These are phyloP conservation scores for Coemansia sp. DNA, from an alignment of 371 early-diverging fungal genomes.

Conservation along the genomic window DNA sequence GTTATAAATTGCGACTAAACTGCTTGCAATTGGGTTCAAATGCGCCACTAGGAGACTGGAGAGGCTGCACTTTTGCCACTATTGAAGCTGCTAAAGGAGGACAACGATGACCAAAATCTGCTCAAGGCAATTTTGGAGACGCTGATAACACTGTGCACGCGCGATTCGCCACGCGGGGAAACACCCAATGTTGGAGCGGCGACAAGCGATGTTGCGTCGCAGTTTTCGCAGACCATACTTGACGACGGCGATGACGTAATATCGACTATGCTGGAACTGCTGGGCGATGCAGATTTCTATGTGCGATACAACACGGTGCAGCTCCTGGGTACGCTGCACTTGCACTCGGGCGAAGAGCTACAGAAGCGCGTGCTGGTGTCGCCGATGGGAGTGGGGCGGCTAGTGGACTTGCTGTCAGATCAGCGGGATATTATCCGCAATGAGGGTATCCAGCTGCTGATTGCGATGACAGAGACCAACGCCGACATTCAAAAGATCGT, in stretches of 20 bases:
- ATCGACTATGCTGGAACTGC: slow-evolving; percentile 73
- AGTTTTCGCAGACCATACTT: slow-evolving; percentile 26
- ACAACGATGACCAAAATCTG: slow-evolving; percentile 78
- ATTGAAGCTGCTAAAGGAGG: slow-evolving; percentile 70
- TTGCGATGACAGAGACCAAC: slow-evolving; percentile 81
- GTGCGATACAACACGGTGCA: slow-evolving; percentile 87
- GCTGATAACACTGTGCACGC: slow-evolving; percentile 73
- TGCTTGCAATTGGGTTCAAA: too few relatives aligned
- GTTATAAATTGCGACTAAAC: too few relatives aligned
- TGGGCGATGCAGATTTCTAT: slow-evolving; percentile 90
- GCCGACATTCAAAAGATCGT: slow-evolving; percentile 97
- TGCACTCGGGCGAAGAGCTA: slow-evolving; percentile 56
- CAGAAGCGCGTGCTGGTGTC: slow-evolving; percentile 84
- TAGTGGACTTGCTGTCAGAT: slow-evolving; percentile 91
- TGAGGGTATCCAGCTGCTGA: slow-evolving; percentile 87
- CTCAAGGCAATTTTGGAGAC: slow-evolving; percentile 83
- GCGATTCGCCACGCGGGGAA: slow-evolving; percentile 38
- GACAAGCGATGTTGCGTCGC: slow-evolving; percentile 16
- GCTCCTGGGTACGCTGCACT: slow-evolving; percentile 68
- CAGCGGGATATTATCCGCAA: slow-evolving; percentile 92
- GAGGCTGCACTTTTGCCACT: slow-evolving; percentile 72
- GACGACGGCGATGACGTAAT: slow-evolving; percentile 74
- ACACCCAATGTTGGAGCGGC: slow-evolving; percentile 6
- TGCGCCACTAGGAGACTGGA: slow-evolving; percentile 72
- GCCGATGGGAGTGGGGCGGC: slow-evolving; percentile 86